Conservation (phyloP, 345 rosid genomes). For the Eucalyptus fibrosa region DNA sequence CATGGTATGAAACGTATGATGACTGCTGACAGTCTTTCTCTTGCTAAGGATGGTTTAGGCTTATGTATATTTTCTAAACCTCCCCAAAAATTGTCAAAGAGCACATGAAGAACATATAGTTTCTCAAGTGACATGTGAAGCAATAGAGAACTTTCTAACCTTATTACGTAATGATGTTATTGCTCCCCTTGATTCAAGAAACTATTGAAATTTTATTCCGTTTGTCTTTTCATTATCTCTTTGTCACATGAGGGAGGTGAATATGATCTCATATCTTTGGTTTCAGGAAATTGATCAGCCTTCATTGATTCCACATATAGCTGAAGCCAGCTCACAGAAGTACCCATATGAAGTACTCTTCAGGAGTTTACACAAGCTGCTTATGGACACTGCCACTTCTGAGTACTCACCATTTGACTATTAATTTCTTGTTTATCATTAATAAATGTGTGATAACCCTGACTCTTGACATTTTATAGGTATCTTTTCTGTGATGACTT, state of each 20-base stretch:
- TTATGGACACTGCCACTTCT: conserved; percentile 98
- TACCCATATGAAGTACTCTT: conserved; percentile 98
- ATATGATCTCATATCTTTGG: not conserved
- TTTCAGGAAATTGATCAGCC: conserved; percentile 96
- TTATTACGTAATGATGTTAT: not conserved
- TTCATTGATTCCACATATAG: conserved; percentile 96
- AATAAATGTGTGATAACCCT: not conserved
- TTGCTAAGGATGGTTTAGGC: not conserved
- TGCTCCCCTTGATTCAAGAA: not conserved
- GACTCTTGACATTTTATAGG: conserved; percentile 24
- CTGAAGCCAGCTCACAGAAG: conserved; percentile 89
- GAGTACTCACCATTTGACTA: conserved; percentile 43
- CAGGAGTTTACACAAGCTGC: conserved; percentile 90
- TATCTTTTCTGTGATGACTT: conserved; percentile 92
- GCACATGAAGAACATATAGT: not conserved
- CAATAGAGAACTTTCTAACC: not conserved
- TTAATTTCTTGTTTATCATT: not conserved
- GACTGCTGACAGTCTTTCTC: not conserved
- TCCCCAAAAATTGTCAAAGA: not conserved
- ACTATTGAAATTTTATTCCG: not conserved
- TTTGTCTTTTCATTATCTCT: not conserved
- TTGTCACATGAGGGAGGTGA: not conserved
- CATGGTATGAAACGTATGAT: not conserved
- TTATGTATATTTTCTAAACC: not conserved
- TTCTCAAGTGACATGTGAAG: not conserved